Evolutionary conservation across 2,329 filamentous ascomycete species (phyloP), one percentile per base, ranked within the genome.

Genomic region (Fusarium sambucinum): DNA sequence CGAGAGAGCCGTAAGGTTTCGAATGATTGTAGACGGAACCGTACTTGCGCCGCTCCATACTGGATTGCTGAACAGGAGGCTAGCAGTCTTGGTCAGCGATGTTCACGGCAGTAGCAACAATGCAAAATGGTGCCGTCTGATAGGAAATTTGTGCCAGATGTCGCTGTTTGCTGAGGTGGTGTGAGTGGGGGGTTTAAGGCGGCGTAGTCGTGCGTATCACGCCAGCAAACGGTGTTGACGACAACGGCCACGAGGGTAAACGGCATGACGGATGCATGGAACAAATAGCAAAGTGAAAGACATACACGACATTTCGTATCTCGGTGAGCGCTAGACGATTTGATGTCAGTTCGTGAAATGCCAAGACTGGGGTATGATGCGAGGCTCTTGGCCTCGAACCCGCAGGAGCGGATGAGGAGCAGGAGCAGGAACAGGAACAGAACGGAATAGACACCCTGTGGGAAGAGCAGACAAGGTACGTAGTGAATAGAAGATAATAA

Each of bases 11-110:
- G 86, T 88, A 63, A 89, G 82, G 72, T 89, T 89, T 65, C 81
- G 80, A 68, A 88, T 82, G 63, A 87, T 81, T 56, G 84, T 87
- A 66, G 82, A 85, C 40, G 86, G 82, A 55, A 84, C 77, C 23
- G 82, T 83, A 64, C 80, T 80, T 55, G 80, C 80, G 69, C 84
- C 83, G 54, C 78, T 80, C 82, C 84, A 88, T 56, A 81, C 82
- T 30, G 86, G 86, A 76, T 88, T 87, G 78, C 84, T 88, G 77
- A 89, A 87, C 63, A 89, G 80, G 76, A 88, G 83, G 78, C 86
- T 88, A 69, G 17, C 47, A 38, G 40, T 21, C 6, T 37, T 33
- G 30, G 71, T 74, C 46, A 78, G 73, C 38, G 44, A 44, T 27
- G 41, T 58, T 25, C 27, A 57, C 30, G 55, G 16, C 35, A 32